phyloP scores from a whole-genome alignment of 2,329 filamentous ascomycete genomes.

The Cladobotryum mycophilum region DNA sequence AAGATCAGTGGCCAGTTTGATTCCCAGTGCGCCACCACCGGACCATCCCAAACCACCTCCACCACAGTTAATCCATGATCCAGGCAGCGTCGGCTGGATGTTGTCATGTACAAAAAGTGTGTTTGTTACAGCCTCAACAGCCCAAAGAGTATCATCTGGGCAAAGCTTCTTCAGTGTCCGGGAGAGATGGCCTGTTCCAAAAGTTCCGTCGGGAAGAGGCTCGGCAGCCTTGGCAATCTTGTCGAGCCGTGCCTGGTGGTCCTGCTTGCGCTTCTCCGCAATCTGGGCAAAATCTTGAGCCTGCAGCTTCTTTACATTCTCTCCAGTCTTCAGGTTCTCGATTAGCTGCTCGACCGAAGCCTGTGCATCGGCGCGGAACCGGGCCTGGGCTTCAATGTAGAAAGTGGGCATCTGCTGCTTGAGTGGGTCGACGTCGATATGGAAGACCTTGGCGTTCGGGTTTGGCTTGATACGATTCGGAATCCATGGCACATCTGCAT shows the following conservation, averaged over 20 bases:
- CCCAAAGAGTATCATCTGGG: slow-evolving; percentile 58
- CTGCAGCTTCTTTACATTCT: slow-evolving; percentile 34
- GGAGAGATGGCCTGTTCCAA: slow-evolving; percentile 35
- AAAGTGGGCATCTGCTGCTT: slow-evolving; percentile 70
- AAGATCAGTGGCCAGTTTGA: slow-evolving; percentile 59
- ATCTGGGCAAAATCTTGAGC: slow-evolving; percentile 13
- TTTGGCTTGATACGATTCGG: slow-evolving; percentile 61
- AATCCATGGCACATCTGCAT: slow-evolving; percentile 93
- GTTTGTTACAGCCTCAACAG: slow-evolving; percentile 72
- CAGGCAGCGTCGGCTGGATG: slow-evolving; percentile 59
- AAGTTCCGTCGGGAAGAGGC: slow-evolving; percentile 52
- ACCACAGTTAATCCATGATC: slow-evolving; percentile 75
- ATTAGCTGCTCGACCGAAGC: slow-evolving; percentile 64
- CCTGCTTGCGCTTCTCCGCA: slow-evolving; percentile 44
- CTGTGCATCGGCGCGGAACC: slow-evolving; percentile 61
- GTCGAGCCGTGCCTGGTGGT: slow-evolving; percentile 53
- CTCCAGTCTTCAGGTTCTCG: slow-evolving; percentile 47
- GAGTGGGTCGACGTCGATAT: slow-evolving; percentile 59
- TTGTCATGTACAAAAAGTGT: slow-evolving; percentile 63
- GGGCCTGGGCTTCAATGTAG: slow-evolving; percentile 59
- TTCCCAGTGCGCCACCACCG: slow-evolving; percentile 66
- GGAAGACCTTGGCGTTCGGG: slow-evolving; percentile 49
- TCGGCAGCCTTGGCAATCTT: slow-evolving; percentile 50
- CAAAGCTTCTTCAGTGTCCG: slow-evolving; percentile 26
- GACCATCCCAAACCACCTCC: slow-evolving; percentile 78